Conservation (phyloP, 2,329 filamentous ascomycete species). For the Botrytis byssoidea region DNA sequence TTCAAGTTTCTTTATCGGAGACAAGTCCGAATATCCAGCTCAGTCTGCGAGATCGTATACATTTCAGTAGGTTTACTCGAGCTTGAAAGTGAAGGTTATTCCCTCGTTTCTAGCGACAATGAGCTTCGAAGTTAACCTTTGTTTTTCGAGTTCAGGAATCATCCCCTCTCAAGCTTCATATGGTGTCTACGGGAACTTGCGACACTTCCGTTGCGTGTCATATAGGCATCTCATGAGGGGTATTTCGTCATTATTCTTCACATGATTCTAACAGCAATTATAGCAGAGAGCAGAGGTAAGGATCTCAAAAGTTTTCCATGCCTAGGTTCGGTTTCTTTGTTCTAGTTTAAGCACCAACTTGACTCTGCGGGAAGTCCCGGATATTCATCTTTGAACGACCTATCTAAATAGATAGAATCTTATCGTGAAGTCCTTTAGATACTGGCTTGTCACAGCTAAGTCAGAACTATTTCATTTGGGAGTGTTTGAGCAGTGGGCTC, state of each 20-base stretch:
- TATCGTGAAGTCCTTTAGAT: neutral
- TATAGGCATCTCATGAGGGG: neutral
- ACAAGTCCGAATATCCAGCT: neutral
- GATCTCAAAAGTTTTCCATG: neutral
- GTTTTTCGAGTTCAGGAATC: neutral
- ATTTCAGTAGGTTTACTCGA: neutral
- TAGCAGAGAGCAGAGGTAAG: neutral
- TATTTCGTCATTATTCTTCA: neutral
- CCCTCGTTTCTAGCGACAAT: neutral
- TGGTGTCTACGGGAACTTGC: neutral
- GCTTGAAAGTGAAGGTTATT: neutral
- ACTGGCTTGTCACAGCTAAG: neutral
- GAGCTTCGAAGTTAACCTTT: neutral
- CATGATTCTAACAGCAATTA: neutral
- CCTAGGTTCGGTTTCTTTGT: neutral
- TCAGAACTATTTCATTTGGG: neutral
- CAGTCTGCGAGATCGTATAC: neutral
- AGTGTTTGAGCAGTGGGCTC: neutral
- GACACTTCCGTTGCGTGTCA: neutral
- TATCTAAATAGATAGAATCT: neutral
- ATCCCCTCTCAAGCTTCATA: neutral
- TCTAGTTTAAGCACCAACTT: neutral
- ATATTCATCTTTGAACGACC: neutral
- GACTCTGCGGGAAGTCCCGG: neutral
- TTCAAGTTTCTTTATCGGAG: neutral